phyloP scores from a whole-genome alignment of 257 asterid species.

The Fraxinus quadrangulata region DNA sequence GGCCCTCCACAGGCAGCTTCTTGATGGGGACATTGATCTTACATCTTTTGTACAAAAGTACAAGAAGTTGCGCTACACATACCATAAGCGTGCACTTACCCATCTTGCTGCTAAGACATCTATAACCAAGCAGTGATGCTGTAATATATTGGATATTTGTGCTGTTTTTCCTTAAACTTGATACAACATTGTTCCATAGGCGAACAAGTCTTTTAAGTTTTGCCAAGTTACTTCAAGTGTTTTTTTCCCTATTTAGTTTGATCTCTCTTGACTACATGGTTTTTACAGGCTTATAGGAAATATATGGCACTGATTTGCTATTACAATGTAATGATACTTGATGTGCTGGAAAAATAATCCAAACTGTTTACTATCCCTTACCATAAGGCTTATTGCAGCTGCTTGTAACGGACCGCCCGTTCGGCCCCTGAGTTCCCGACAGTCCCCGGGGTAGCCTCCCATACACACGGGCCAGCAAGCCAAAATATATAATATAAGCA shows the following conservation, averaged over 20 bases:
- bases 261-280: not conserved
- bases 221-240: not conserved
- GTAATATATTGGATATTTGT: slow-evolving; percentile 14
- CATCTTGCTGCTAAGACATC: slow-evolving; percentile 90
- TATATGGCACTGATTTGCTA: not conserved
- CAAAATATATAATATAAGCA: no score
- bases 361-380: no score
- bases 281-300: not conserved
- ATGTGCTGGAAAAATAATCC: no score
- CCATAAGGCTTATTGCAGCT: no score
- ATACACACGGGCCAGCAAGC: no score
- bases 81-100: slow-evolving; percentile 76
- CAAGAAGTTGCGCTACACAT: slow-evolving; percentile 71
- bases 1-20: slow-evolving; percentile 74
- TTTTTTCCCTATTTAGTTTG: not conserved
- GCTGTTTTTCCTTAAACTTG: not conserved
- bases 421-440: no score
- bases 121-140: slow-evolving; percentile 29
- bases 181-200: slow-evolving; percentile 21
- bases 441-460: no score
- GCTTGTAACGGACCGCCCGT: no score
- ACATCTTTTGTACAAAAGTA: slow-evolving; percentile 70
- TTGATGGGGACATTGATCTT: slow-evolving; percentile 70
- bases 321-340: no score
- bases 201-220: not conserved